Percentiles rank a stretch among this genome's conserved stretches.
These are phyloP conservation scores for Cladobotryum mycophilum DNA, from an alignment of 2,329 filamentous ascomycete species.

Conservation along the genomic window DNA sequence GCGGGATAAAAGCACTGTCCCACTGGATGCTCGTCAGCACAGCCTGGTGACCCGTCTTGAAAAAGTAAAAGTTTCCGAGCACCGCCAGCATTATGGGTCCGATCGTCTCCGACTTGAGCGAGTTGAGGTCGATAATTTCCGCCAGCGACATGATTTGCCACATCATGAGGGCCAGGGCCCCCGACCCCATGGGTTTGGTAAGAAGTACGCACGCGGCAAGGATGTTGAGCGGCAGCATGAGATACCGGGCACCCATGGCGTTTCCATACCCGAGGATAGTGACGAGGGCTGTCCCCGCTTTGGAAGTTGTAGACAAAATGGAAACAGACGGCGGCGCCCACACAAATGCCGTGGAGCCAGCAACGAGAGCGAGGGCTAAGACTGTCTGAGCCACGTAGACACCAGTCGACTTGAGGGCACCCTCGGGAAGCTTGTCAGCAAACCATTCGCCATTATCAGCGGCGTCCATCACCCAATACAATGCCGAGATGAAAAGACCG, in stretches of 20 bases:
- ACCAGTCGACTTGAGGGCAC: constrained; percentile 64
- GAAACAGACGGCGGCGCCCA: constrained; percentile 82
- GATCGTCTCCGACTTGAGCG: constrained; percentile 61
- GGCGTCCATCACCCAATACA: constrained; percentile 85
- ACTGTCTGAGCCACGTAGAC: constrained; percentile 74
- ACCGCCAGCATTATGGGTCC: constrained; percentile 79
- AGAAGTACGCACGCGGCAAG: constrained; percentile 70
- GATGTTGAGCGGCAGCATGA: constrained; percentile 75
- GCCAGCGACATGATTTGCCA: constrained; percentile 83
- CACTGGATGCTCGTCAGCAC: constrained; percentile 84
- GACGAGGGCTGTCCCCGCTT: constrained; percentile 49
- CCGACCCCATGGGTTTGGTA: constrained; percentile 91
- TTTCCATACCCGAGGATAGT: constrained; percentile 89
- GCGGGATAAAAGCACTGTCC: constrained; percentile 89
- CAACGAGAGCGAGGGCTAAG: constrained; percentile 73
- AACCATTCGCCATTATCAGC: constrained; percentile 85
- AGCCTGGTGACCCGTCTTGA: constrained; percentile 96
- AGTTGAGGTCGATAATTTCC: constrained; percentile 56
- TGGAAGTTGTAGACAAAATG: constrained; percentile 51
- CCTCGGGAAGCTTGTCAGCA: constrained; percentile 44
- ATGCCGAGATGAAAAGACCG: constrained; percentile 66
- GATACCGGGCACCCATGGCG: constrained; percentile 83
- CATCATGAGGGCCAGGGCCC: constrained; percentile 71
- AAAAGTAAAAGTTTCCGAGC: constrained; percentile 91
- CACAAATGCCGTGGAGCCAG: constrained; percentile 76